Evolutionary conservation across 1,284 basidiomycete genomes (phyloP), one percentile per base, ranked within the genome.

Genomic region (Cutaneotrichosporon arboriforme): DNA sequence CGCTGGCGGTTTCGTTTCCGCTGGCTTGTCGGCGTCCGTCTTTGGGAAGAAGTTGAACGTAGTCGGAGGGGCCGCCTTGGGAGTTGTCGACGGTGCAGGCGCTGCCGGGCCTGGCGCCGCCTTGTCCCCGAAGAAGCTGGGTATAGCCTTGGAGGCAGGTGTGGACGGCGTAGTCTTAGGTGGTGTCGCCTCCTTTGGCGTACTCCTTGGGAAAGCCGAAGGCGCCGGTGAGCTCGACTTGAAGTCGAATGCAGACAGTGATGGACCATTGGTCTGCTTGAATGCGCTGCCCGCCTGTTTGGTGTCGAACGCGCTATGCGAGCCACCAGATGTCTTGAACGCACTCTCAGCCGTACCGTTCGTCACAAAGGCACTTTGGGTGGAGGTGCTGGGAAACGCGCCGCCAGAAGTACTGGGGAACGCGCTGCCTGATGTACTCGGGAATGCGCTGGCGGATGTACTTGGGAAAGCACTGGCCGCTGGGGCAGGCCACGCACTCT

Each of bases 31-130:
- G n/a, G n/a, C 33, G 34, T 17, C 23, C 35, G 37, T 49, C 17
- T 47, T 33, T n/a, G 46, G 43, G 54, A 47, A 51, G n/a, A 39
- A 51, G 3, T 52, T 44, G 2, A 53, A 20, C 26, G 43, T 52
- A 1, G 46, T 22, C 4, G 49, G 39, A 4, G 52, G 49, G 2
- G 49, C 37, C 2, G 47, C 40, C 3, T 45, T 37, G 2, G 46
- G 42, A 4, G 47, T 46, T 10, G 49, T 46, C 4, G 53, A 39
- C 8, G 20, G n/a, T 1, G 49, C 1, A 14, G 44, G 35, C 12
- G 37, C 40, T 33, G 26, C 9, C 8, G 23, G 26, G 47, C 40
- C 3, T 45, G 26, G 26, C 26, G 26, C 7, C 7, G 31, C 31
- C 18, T 46, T 40, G 39, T 17, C 7, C 15, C 14, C 14, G 33